A percentile compares a stretch with the other conserved stretches of the same genome.
phyloP scores from a whole-genome alignment of 2,329 filamentous ascomycete genomes.

The Rutstroemia sp. region DNA sequence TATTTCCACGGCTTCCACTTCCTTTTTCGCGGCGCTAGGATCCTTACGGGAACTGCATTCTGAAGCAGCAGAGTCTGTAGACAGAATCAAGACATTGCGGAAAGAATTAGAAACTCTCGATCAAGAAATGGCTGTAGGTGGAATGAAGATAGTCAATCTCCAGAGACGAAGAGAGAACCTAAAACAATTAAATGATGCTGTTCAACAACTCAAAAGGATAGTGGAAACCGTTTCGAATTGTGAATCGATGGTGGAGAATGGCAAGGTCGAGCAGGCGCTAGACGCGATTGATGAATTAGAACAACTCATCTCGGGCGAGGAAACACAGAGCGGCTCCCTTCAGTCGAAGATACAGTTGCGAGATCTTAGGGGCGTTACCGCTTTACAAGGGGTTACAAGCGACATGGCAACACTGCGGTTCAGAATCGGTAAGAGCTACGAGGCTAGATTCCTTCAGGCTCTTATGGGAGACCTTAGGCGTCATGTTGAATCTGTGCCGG shows the following conservation, averaged over 20 bases:
- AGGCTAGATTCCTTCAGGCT: slow-evolving; percentile 69
- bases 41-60: slow-evolving; percentile 85
- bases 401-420: slow-evolving; percentile 70
- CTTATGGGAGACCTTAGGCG: slow-evolving; percentile 71
- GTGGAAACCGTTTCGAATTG: slow-evolving; percentile 68
- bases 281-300: slow-evolving; percentile 72
- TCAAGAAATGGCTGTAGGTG: slow-evolving; percentile 76
- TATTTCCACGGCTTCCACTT: slow-evolving; percentile 90
- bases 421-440: slow-evolving; percentile 81
- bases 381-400: slow-evolving; percentile 69
- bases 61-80: slow-evolving; percentile 85
- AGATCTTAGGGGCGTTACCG: slow-evolving; percentile 70
- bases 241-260: slow-evolving; percentile 73
- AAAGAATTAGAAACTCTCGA: slow-evolving; percentile 76
- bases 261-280: slow-evolving; percentile 76
- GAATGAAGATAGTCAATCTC: slow-evolving; percentile 78
- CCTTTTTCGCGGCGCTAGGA: slow-evolving; percentile 90
- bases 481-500: slow-evolving; percentile 70
- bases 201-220: slow-evolving; percentile 74
- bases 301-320: slow-evolving; percentile 68
- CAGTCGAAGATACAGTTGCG: slow-evolving; percentile 34
- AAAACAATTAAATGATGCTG: slow-evolving; percentile 71
- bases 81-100: slow-evolving; percentile 73
- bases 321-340: slow-evolving; percentile 28
- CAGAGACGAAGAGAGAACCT: slow-evolving; percentile 78